Evolutionary conservation across 2,329 filamentous ascomycete species (phyloP).

Genomic region (Hortaea werneckii): DNA sequence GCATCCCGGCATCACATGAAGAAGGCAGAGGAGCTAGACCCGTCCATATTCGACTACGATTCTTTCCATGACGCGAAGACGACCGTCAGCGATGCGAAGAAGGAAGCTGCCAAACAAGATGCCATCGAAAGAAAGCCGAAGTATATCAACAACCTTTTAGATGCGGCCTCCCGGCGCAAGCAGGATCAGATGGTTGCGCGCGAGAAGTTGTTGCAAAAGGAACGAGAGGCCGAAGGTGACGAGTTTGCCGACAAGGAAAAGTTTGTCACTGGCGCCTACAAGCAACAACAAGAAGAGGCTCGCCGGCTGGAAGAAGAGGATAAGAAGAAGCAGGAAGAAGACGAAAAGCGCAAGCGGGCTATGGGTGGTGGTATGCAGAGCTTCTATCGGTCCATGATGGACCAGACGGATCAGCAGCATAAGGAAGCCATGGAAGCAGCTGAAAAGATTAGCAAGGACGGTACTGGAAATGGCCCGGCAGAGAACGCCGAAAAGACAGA

Average conservation of each 20-base stretch:
- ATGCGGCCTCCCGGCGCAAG: slow-evolving; percentile 65
- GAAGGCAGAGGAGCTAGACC: slow-evolving; percentile 56
- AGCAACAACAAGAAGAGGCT: slow-evolving; percentile 69
- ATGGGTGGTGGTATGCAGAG: slow-evolving; percentile 53
- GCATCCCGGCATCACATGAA: slow-evolving; percentile 54
- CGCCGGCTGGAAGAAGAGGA: slow-evolving; percentile 62
- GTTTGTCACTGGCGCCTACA: slow-evolving; percentile 77
- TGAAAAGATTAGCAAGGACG: slow-evolving; percentile 31
- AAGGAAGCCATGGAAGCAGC: slow-evolving; percentile 60
- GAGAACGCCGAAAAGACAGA: slow-evolving; percentile 24
- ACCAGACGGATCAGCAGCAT: slow-evolving; percentile 60
- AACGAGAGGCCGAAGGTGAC: slow-evolving; percentile 70
- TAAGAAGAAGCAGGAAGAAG: slow-evolving; percentile 51
- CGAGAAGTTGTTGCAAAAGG: slow-evolving; percentile 68
- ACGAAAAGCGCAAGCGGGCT: slow-evolving; percentile 55
- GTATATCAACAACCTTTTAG: slow-evolving; percentile 67
- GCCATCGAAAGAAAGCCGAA: slow-evolving; percentile 57
- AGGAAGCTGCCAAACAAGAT: slow-evolving; percentile 42
- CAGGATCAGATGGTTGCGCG: slow-evolving; percentile 68
- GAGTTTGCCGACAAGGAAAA: slow-evolving; percentile 74
- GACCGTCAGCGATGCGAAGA: slow-evolving; percentile 44
- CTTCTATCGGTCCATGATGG: slow-evolving; percentile 66
- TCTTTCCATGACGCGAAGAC: slow-evolving; percentile 69
- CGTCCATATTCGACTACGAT: slow-evolving; percentile 79
- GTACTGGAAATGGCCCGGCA: slow-evolving; percentile 10